phyloP scores from a whole-genome alignment of 2,329 filamentous ascomycete species.

The Aspergillus japonicus region DNA sequence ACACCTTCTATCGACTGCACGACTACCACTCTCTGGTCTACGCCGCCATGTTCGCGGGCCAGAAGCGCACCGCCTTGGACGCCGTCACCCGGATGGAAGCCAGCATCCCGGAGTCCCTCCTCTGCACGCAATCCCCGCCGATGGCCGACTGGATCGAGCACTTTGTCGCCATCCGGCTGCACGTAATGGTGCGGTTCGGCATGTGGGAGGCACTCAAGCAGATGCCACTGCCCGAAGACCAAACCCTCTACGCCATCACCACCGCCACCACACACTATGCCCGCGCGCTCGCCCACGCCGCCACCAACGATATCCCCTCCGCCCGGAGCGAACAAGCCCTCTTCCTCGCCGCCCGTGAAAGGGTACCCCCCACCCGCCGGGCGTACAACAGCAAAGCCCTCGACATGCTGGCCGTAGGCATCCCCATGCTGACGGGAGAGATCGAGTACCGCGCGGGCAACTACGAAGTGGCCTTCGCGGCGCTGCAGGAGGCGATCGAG shows the following conservation, averaged over 20 bases:
- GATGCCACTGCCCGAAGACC: conserved; percentile 57
- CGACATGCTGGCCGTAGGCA: conserved; percentile 63
- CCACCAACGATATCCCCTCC: conserved; percentile 51
- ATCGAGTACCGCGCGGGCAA: conserved; percentile 65
- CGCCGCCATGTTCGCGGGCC: conserved; percentile 71
- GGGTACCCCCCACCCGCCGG: conserved; percentile 59
- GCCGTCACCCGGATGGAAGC: conserved; percentile 59
- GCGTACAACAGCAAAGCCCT: conserved; percentile 65
- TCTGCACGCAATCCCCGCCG: conserved; percentile 64
- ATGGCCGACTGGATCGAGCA: conserved; percentile 79
- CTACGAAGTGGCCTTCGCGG: conserved; percentile 57
- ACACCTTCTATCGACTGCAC: conserved; percentile 46
- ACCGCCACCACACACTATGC: conserved; percentile 67
- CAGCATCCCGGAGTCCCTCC: conserved; percentile 61
- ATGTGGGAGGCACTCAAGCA: conserved; percentile 65
- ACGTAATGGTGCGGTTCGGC: conserved; percentile 71
- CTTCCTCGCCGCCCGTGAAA: conserved; percentile 52
- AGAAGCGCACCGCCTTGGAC: conserved; percentile 61
- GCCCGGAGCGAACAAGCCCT: conserved; percentile 52
- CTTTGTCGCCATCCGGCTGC: conserved; percentile 64
- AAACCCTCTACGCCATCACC: conserved; percentile 63
- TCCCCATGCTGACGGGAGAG: conserved; percentile 68
- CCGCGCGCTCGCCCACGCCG: conserved; percentile 64
- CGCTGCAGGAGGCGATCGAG: conserved; percentile 56
- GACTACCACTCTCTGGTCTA: conserved; percentile 56